Evolutionary conservation across 495 filamentous ascomycete genomes (phyloP).

Genomic region (Aspergillus ostianus): DNA sequence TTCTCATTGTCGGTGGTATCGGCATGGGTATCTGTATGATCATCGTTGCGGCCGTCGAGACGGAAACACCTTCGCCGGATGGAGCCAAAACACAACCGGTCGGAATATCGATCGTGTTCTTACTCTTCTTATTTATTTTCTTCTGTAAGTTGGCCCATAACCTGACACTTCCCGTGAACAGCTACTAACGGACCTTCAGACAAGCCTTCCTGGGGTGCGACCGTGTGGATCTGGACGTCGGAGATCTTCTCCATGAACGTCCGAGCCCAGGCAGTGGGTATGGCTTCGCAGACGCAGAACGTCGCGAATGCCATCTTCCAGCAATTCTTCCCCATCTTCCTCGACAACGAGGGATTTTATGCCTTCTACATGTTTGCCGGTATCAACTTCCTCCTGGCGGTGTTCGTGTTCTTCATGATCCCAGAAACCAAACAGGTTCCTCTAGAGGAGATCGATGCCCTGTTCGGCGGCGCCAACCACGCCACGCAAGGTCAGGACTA

Average conservation of each 20-base stretch:
- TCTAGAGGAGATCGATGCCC: constrained; percentile 62
- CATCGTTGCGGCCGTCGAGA: constrained; percentile 63
- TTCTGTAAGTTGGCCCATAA: constrained; percentile 48
- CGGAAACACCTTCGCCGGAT: constrained; percentile 50
- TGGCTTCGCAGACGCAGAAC: constrained; percentile 65
- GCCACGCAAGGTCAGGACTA: constrained; percentile 51
- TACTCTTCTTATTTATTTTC: constrained; percentile 63
- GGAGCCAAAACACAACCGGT: constrained; percentile 55
- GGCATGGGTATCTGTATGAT: constrained; percentile 71
- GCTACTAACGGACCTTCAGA: constrained; percentile 34
- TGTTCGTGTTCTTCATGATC: constrained; percentile 73
- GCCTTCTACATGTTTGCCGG: constrained; percentile 52
- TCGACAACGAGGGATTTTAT: constrained; percentile 54
- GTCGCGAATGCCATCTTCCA: constrained; percentile 64
- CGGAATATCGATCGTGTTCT: constrained; percentile 61
- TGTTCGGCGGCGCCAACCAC: constrained; percentile 60
- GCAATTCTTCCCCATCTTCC: constrained; percentile 67
- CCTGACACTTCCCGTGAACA: not conserved
- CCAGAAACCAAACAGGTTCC: constrained; percentile 70
- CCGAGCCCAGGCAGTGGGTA: constrained; percentile 64
- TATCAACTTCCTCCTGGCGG: constrained; percentile 57
- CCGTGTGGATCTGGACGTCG: constrained; percentile 66
- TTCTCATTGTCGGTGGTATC: constrained; percentile 65
- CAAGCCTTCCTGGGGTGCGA: constrained; percentile 67
- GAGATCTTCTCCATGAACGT: constrained; percentile 69